These are phyloP conservation scores for Pleurotus salmoneostramineus DNA, from an alignment of 768 basidiomycete species.

Conservation along the genomic window DNA sequence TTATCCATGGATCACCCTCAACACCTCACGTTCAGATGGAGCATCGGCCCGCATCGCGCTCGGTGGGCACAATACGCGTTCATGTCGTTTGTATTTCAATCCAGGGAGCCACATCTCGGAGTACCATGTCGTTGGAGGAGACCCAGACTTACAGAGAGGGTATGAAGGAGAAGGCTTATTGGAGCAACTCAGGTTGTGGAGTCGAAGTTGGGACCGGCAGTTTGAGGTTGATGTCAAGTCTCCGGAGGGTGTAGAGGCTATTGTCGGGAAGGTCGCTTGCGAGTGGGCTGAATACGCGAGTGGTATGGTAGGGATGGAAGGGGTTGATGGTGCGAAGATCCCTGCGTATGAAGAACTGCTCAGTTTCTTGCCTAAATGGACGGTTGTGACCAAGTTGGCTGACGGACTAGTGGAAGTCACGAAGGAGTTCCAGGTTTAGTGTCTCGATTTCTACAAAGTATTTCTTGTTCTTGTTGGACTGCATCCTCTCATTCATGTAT, in stretches of 20 bases:
- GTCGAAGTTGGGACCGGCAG: slow-evolving; percentile 43
- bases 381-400: slow-evolving; percentile 35
- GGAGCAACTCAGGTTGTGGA: slow-evolving; percentile 42
- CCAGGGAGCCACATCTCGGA: slow-evolving; percentile 32
- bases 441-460: no score
- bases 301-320: slow-evolving; percentile 31
- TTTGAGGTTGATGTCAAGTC: slow-evolving; percentile 45
- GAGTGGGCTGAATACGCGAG: slow-evolving; percentile 53
- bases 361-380: slow-evolving; percentile 48
- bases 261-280: slow-evolving; percentile 43
- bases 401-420: slow-evolving; percentile 42
- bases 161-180: slow-evolving; percentile 31
- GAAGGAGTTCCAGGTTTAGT: slow-evolving; percentile 26
- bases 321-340: slow-evolving; percentile 26
- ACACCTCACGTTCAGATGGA: slow-evolving; percentile 33
- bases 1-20: slow-evolving; percentile 39
- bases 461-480: no score
- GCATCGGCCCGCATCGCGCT: slow-evolving; percentile 47
- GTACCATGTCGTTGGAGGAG: slow-evolving; percentile 34
- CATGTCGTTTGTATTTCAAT: slow-evolving; percentile 59
- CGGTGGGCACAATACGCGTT: slow-evolving; percentile 56
- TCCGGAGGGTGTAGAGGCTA: slow-evolving; percentile 14
- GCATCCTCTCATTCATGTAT: no score
- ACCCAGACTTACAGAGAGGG: slow-evolving; percentile 30
- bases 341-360: slow-evolving; percentile 52